These are phyloP conservation scores for Sonneratia caseolaris DNA, from an alignment of 345 rosid species.

Conservation along the genomic window DNA sequence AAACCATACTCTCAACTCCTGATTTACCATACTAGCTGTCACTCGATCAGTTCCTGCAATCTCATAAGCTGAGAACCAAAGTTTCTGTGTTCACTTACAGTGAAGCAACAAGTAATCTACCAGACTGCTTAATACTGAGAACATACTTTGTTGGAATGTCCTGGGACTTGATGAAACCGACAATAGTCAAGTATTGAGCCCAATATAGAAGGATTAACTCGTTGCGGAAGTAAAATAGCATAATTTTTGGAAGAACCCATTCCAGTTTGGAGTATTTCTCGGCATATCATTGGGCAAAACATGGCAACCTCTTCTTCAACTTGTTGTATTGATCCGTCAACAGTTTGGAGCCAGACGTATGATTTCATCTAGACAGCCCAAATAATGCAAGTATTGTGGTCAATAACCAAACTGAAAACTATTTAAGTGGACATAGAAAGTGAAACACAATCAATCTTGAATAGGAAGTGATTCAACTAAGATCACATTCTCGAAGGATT, in stretches of 20 bases:
- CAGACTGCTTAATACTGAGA: background rate
- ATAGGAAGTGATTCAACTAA: background rate
- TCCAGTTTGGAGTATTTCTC: constrained; percentile 62
- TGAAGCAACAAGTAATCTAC: too few species aligned
- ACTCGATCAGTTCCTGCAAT: too few species aligned
- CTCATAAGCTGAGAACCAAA: background rate
- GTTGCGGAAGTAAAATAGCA: constrained; percentile 77
- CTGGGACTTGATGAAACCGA: constrained; percentile 74
- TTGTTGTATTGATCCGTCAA: constrained; percentile 82
- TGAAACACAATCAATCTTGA: background rate
- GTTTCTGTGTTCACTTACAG: too few species aligned
- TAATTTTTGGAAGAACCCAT: constrained; percentile 74
- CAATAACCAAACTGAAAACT: background rate
- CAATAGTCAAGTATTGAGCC: constrained; percentile 79
- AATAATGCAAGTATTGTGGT: constrained; percentile 2
- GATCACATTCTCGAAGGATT: background rate
- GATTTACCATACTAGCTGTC: too few species aligned
- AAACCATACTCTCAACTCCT: too few species aligned
- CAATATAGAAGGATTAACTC: constrained; percentile 67
- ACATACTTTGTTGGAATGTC: constrained; percentile 67
- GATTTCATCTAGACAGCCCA: constrained; percentile 45
- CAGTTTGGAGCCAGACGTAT: constrained; percentile 79
- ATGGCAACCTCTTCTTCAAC: constrained; percentile 90
- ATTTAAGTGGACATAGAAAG: background rate
- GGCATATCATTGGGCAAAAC: constrained; percentile 88